Conservation (phyloP, 495 filamentous ascomycete species). For the Margaritispora aquatica region DNA sequence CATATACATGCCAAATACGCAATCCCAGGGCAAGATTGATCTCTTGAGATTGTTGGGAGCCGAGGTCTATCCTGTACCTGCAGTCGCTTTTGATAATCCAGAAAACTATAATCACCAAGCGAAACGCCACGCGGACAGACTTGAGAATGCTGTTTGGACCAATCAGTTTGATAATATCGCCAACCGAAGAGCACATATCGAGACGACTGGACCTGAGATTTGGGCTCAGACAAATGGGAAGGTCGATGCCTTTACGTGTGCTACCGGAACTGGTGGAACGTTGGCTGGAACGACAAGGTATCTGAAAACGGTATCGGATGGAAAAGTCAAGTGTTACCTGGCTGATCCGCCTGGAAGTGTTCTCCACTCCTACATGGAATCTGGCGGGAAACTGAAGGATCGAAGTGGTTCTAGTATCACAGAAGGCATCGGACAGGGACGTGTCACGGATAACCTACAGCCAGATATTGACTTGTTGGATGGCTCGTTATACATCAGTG, state of each 20-base stretch:
- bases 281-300: constrained; percentile 86
- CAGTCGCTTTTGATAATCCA: constrained; percentile 92
- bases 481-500: constrained; percentile 76
- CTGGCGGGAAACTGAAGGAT: constrained; percentile 74
- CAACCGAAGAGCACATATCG: constrained; percentile 89
- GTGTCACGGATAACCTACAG: constrained; percentile 89
- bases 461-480: constrained; percentile 81
- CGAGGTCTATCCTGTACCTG: constrained; percentile 97
- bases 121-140: constrained; percentile 71
- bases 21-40: constrained; percentile 97
- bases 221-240: constrained; percentile 89
- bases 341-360: constrained; percentile 92
- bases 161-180: constrained; percentile 98
- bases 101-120: constrained; percentile 98
- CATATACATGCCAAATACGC: constrained; percentile 99
- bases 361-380: constrained; percentile 83
- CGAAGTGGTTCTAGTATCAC: constrained; percentile 88
- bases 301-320: constrained; percentile 75
- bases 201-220: constrained; percentile 95
- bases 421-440: constrained; percentile 94
- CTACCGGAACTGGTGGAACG: constrained; percentile 89
- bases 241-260: constrained; percentile 90
- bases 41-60: constrained; percentile 85
- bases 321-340: constrained; percentile 80
- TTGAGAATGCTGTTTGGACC: constrained; percentile 94